Conservation (phyloP, 2,329 filamentous ascomycete species). For the Thelonectria rubi region DNA sequence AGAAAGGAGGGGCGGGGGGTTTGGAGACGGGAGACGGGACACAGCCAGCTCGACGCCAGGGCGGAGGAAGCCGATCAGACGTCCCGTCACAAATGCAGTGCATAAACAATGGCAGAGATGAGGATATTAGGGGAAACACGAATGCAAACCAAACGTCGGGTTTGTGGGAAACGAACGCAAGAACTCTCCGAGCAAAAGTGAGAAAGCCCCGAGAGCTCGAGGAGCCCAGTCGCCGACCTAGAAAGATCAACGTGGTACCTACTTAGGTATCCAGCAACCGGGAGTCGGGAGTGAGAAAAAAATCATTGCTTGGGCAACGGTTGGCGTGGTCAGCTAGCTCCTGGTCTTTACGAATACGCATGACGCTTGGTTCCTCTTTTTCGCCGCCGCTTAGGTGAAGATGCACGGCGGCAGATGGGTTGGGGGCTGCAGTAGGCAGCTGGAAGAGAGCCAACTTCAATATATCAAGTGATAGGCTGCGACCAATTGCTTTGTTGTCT, state of each 20-base stretch:
- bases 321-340: constrained; percentile 8
- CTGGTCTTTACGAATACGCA: constrained; percentile 24
- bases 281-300: not conserved
- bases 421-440: not conserved
- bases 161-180: constrained; percentile 3
- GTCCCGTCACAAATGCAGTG: not conserved
- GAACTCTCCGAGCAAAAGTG: constrained; percentile 1
- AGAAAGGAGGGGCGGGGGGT: constrained; percentile 20
- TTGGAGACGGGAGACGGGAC: constrained; percentile 15
- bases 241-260: constrained; percentile 43
- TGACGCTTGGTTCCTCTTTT: constrained; percentile 21
- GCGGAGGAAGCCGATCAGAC: not conserved
- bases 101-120: not conserved
- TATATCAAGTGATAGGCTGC: not conserved
- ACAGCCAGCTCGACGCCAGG: not conserved
- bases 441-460: not conserved
- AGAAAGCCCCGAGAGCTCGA: constrained; percentile 2
- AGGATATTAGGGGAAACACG: not conserved
- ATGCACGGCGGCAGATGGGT: not conserved
- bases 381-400: constrained; percentile 5
- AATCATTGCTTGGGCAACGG: constrained; percentile 16
- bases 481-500: not conserved
- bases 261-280: not conserved
- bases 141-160: not conserved
- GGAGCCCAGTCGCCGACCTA: constrained; percentile 34